These are phyloP conservation scores for Phytophthora chlamydospora DNA, from an alignment of 352 stramenopile species.

Conservation along the genomic window DNA sequence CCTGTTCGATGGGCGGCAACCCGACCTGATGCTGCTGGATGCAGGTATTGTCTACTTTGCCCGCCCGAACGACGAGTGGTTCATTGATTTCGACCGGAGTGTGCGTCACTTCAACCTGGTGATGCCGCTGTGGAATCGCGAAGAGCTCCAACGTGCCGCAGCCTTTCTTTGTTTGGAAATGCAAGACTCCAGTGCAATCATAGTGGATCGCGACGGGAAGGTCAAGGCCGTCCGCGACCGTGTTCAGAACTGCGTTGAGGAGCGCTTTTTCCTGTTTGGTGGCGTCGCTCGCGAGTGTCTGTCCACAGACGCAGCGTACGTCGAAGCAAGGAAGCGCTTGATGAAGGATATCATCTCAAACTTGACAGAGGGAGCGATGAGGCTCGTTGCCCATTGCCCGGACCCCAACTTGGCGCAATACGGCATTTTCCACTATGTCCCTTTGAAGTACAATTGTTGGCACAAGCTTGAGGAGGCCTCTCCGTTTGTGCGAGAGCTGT, in stretches of 20 bases:
- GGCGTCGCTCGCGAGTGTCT: slow-evolving; percentile 13
- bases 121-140: slow-evolving; percentile 11
- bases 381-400: too few species aligned
- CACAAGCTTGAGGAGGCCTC: too few species aligned
- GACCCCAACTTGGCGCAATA: too few species aligned
- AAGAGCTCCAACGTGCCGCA: slow-evolving; percentile 7
- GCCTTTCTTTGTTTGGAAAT: too few species aligned
- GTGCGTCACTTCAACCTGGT: not conserved
- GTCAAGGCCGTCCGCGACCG: not conserved
- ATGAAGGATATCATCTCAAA: too few species aligned
- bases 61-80: not conserved
- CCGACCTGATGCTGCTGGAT: too few species aligned
- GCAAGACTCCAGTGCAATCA: too few species aligned
- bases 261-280: slow-evolving; percentile 8
- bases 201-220: not conserved
- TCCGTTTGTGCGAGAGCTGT: too few species aligned
- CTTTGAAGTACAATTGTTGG: too few species aligned
- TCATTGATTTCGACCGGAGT: not conserved
- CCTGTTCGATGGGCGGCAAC: slow-evolving; percentile 2
- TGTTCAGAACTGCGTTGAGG: slow-evolving; percentile 6
- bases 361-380: too few species aligned
- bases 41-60: slow-evolving; percentile 4
- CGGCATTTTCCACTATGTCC: too few species aligned
- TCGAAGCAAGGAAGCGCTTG: too few species aligned
- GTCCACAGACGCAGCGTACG: not conserved